Evolutionary conservation across 768 basidiomycete genomes (phyloP), one percentile per base, ranked within the genome.

Genomic region (Tephrocybe sp.): DNA sequence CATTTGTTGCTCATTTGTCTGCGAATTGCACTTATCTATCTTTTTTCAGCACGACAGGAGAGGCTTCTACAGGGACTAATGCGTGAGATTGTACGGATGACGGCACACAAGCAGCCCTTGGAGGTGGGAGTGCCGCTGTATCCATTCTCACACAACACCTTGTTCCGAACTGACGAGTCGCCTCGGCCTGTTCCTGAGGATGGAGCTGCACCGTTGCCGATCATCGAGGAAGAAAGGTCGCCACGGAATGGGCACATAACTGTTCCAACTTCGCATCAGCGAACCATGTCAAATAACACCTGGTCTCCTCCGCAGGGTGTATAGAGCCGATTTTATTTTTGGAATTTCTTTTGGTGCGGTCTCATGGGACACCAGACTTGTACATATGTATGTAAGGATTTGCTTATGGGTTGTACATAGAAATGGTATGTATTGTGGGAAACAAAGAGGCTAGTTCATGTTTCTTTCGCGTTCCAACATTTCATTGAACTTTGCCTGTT

Each of bases 41-140:
- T 19, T 57, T 31, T 40, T 40, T 13, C 61, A 92, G 90, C 81
- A 25, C 89, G 90, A 21, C 91, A 93, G 68, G 90, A 93, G 64
- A 79, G 79, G 54, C 69, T 93, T 18, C 71, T 93, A 13, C 90
- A 91, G 59, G 87, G 85, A 3, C 73, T 91, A 30, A 91, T 92
- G 90, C 73, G 80, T 39, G 91, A 91, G 61, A 91, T 92, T 52
- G 82, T 92, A 27, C 77, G 84, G 48, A 80, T 90, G 75, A 92
- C 91, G 15, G 82, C 77, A 11, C 88, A 91, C 64, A 84, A 86
- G 61, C 80, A 83, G 56, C 89, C 90, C 15, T 74, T 91, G 27
- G 83, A 88, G 63, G 84, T 90, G 49, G 86, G 86, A 25, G 77
- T 91, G 15, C 89, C 89, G 10, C 72, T 90, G 36, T 91, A 86